A percentile compares a stretch with the other conserved stretches of the same genome.
Conservation (phyloP, 139 green algal species). For the Picochlorum sp. region DNA sequence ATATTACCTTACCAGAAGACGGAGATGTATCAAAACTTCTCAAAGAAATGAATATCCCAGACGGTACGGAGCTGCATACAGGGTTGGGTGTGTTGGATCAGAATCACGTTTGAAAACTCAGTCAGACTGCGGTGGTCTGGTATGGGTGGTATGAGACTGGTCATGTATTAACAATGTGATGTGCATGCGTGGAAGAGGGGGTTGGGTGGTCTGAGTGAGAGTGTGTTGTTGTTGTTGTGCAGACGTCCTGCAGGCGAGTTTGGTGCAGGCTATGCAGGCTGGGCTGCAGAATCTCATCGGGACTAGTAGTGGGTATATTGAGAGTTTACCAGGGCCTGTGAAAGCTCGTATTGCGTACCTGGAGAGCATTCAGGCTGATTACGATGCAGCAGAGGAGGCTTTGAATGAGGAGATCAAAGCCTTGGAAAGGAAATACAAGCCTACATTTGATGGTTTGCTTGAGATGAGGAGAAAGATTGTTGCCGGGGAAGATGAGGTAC, state of each 20-base stretch:
- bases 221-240: not conserved
- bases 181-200: too few species aligned
- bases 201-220: not conserved
- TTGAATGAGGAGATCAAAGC: conserved; percentile 42
- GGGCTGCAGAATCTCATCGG: conserved; percentile 44
- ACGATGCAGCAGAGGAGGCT: conserved; percentile 56
- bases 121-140: too few species aligned
- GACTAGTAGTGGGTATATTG: conserved; percentile 37
- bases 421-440: conserved; percentile 59
- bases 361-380: conserved; percentile 47
- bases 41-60: too few species aligned
- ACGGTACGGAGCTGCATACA: too few species aligned
- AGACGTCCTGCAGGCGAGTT: not conserved
- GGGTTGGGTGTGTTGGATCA: too few species aligned
- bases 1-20: too few species aligned
- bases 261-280: conserved; percentile 19
- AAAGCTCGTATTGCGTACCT: conserved; percentile 32
- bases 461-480: conserved; percentile 57
- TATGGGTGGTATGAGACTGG: too few species aligned
- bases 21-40: too few species aligned
- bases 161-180: too few species aligned
- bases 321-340: conserved; percentile 32
- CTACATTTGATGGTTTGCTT: conserved; percentile 41
- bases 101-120: too few species aligned
- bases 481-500: conserved; percentile 45